phyloP scores from a whole-genome alignment of 208 protist species.

The Leishmania aethiopica region DNA sequence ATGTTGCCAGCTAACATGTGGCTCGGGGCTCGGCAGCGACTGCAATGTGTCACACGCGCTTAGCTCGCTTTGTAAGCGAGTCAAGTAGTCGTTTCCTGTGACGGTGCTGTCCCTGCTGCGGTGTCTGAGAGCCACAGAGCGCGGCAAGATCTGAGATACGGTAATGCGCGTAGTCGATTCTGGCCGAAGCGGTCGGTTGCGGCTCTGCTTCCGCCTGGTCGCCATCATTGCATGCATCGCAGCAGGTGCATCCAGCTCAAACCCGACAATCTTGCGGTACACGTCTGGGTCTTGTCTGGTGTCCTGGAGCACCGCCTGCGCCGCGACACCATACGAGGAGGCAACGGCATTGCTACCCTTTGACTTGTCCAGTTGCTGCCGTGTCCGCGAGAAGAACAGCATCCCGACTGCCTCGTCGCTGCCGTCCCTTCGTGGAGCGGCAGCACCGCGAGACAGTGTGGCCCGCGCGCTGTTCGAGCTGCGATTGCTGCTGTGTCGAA shows the following conservation, averaged over 20 bases:
- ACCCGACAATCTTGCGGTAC: neutral
- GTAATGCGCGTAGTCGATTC: neutral
- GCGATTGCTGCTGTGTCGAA: neutral
- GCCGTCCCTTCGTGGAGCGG: neutral
- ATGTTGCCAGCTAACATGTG: neutral
- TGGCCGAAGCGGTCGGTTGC: neutral
- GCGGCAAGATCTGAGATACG: no score
- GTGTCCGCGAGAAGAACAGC: constrained; percentile 17
- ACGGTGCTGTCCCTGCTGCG: neutral
- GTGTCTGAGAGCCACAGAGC: neutral
- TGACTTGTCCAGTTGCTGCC: constrained; percentile 1
- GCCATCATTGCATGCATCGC: constrained; percentile 2
- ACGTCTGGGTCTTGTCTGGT: neutral
- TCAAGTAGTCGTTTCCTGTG: constrained; percentile 2
- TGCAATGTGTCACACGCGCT: constrained; percentile 10
- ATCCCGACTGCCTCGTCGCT: neutral
- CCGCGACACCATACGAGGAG: constrained; percentile 11
- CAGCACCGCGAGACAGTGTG: neutral
- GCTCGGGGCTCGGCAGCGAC: neutral
- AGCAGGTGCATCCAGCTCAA: constrained; percentile 14
- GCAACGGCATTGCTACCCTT: neutral
- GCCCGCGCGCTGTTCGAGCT: no score
- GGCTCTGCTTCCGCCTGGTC: neutral
- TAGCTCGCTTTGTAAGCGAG: constrained; percentile 14
- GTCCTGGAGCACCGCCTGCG: constrained; percentile 5